Percentiles rank a stretch among this genome's conserved stretches.
phyloP scores from a whole-genome alignment of 2,329 filamentous ascomycete species.

The Delphinella strobiligena region DNA sequence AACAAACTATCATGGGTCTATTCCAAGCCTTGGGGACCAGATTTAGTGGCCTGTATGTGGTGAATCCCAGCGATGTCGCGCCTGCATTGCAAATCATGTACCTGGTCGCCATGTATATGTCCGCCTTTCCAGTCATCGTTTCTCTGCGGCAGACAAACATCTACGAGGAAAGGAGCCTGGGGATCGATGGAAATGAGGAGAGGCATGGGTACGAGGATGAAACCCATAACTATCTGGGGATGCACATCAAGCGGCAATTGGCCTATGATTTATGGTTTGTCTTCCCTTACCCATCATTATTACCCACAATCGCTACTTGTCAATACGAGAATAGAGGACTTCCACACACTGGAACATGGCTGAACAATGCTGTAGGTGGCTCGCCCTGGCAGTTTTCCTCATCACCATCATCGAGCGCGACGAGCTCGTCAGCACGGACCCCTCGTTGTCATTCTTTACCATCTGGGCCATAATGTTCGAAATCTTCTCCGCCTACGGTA shows the following conservation, averaged over 20 bases:
- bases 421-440: slow-evolving; percentile 4
- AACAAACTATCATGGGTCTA: slow-evolving; percentile 50
- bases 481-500: slow-evolving; percentile 22
- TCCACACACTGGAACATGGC: too few species aligned
- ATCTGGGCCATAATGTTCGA: slow-evolving; percentile 30
- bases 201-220: slow-evolving; percentile 48
- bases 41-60: slow-evolving; percentile 54
- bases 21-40: slow-evolving; percentile 52
- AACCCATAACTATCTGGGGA: slow-evolving; percentile 39
- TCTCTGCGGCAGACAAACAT: slow-evolving; percentile 58
- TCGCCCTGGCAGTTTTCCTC: slow-evolving; percentile 26
- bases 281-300: too few species aligned
- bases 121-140: slow-evolving; percentile 50
- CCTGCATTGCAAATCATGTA: slow-evolving; percentile 50
- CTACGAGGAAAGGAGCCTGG: slow-evolving; percentile 57
- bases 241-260: slow-evolving; percentile 20
- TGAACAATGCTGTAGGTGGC: slow-evolving; percentile 12
- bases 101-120: slow-evolving; percentile 56
- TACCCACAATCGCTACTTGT: too few species aligned
- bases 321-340: neutral
- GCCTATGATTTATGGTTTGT: slow-evolving; percentile 27
- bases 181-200: slow-evolving; percentile 38
- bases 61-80: slow-evolving; percentile 43
- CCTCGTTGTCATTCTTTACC: slow-evolving; percentile 20
- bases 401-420: slow-evolving; percentile 26